Percentiles rank a stretch among this genome's conserved stretches.
Evolutionary conservation across 139 green algal genomes (phyloP).

Genomic region (Chlamydomonas incerta): DNA sequence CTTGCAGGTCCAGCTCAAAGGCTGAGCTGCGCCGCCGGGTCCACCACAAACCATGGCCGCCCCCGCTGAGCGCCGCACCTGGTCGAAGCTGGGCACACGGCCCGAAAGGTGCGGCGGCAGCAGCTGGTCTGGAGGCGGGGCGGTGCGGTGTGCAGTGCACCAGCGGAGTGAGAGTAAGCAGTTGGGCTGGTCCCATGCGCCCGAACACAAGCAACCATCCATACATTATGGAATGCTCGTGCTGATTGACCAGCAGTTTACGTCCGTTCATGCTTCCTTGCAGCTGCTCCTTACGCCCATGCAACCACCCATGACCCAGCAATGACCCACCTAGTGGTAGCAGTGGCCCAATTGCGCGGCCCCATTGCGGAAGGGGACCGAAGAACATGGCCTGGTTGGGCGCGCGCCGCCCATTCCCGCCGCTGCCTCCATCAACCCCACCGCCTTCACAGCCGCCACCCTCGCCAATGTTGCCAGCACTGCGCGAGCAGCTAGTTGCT

Average conservation of each 20-base stretch:
- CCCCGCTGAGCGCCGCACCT: background rate
- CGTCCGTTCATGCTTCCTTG: too few relatives aligned
- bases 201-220: too few relatives aligned
- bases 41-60: too few relatives aligned
- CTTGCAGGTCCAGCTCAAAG: too few relatives aligned
- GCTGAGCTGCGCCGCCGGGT: too few relatives aligned
- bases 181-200: too few relatives aligned
- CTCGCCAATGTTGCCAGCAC: too few relatives aligned
- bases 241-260: background rate
- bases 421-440: background rate
- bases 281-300: background rate
- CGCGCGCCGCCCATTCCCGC: background rate
- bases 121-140: background rate
- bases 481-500: too few relatives aligned
- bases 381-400: constrained; percentile 52
- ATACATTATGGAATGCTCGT: too few relatives aligned
- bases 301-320: background rate
- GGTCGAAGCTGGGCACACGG: constrained; percentile 15
- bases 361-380: constrained; percentile 37
- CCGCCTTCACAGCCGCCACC: too few relatives aligned
- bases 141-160: too few relatives aligned
- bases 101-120: constrained; percentile 2
- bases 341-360: background rate
- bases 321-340: constrained; percentile 18
- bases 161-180: too few relatives aligned